Evolutionary conservation across 1,139 yeast species (phyloP).

Genomic region (Nematodospora anomalae): DNA sequence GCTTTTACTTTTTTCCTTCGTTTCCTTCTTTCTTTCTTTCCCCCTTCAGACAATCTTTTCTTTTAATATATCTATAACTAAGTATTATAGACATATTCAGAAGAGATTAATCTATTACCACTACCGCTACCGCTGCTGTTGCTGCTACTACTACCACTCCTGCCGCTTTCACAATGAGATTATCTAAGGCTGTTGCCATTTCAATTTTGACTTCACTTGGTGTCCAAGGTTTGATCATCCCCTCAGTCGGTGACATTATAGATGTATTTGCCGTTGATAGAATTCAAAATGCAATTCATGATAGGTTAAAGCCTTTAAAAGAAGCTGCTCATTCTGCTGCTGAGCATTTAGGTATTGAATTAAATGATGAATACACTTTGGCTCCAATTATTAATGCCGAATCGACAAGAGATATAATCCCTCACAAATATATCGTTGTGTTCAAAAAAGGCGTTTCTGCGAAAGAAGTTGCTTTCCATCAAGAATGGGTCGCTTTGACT

Average conservation of each 20-base stretch:
- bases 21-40: constrained; percentile 1
- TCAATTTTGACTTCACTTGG: constrained; percentile 58
- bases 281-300: constrained; percentile 7
- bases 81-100: neutral
- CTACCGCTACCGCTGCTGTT: too few relatives aligned
- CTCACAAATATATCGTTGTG: constrained; percentile 44
- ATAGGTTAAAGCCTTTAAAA: constrained; percentile 11
- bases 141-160: too few relatives aligned
- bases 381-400: constrained; percentile 46
- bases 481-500: constrained; percentile 51
- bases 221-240: constrained; percentile 67
- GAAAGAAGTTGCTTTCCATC: constrained; percentile 60
- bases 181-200: constrained; percentile 49
- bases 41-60: neutral
- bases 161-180: constrained; percentile 34
- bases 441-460: constrained; percentile 28
- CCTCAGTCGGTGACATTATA: constrained; percentile 47
- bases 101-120: neutral
- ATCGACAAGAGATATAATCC: constrained; percentile 51
- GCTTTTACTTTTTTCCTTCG: neutral
- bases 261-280: constrained; percentile 28
- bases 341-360: constrained; percentile 15
- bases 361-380: constrained; percentile 22
- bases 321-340: constrained; percentile 18
- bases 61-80: neutral